A percentile compares a stretch with the other conserved stretches of the same genome.
phyloP scores from a whole-genome alignment of 2,329 filamentous ascomycete species.

The Lachnellula arida region DNA sequence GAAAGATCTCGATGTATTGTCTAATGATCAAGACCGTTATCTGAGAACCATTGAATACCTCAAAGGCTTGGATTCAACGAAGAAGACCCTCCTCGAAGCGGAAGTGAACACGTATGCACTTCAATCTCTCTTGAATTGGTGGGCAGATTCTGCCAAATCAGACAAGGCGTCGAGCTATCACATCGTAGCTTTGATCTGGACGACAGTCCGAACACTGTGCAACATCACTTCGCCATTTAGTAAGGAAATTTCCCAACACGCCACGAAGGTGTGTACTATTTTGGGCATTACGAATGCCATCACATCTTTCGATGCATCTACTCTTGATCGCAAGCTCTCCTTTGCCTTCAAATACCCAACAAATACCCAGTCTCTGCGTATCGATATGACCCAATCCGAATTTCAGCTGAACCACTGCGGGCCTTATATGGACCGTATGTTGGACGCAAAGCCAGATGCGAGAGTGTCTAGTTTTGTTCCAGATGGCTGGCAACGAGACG shows the following conservation, averaged over 20 bases:
- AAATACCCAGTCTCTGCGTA: constrained; percentile 22
- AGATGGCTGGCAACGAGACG: constrained; percentile 70
- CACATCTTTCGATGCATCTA: constrained; percentile 15
- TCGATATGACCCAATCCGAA: constrained; percentile 42
- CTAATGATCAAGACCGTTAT: constrained; percentile 29
- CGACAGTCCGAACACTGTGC: constrained; percentile 36
- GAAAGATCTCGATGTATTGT: constrained; percentile 26
- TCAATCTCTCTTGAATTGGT: constrained; percentile 44
- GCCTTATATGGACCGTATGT: constrained; percentile 70
- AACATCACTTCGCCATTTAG: constrained; percentile 36
- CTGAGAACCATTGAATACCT: constrained; percentile 27
- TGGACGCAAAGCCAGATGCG: constrained; percentile 62
- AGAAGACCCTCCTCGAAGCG: constrained; percentile 27
- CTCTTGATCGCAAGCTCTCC: constrained; percentile 37
- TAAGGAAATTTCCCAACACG: constrained; percentile 36
- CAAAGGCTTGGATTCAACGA: constrained; percentile 27
- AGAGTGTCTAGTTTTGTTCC: constrained; percentile 65
- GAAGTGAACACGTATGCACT: constrained; percentile 42
- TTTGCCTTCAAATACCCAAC: constrained; percentile 41
- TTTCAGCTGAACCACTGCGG: constrained; percentile 68
- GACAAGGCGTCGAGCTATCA: constrained; percentile 33
- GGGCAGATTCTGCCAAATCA: constrained; percentile 38
- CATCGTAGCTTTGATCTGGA: constrained; percentile 44
- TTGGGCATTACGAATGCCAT: constrained; percentile 33
- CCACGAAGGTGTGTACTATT: constrained; percentile 30